Evolutionary conservation across 2,329 filamentous ascomycete genomes (phyloP), one percentile per base, ranked within the genome.

Genomic region (Microsporum ferrugineum): DNA sequence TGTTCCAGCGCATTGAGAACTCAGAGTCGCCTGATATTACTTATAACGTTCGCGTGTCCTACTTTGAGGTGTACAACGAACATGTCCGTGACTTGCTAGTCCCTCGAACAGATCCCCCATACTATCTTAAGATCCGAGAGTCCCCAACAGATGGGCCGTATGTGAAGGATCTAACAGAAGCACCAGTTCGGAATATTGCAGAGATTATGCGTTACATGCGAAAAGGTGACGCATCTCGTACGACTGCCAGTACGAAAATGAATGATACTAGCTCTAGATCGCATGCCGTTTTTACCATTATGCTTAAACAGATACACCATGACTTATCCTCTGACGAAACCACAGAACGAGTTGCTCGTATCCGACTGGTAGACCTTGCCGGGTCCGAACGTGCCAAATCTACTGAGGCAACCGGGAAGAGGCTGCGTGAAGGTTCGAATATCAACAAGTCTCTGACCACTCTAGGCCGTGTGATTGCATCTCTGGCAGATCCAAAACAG

Each of bases 11-110:
- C 60, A 96, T 99, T 71, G 87, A 92, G 66, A 83, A 85, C 49
- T 86, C 88, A 66, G 88, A 95, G 69, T 88, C 88, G 53, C 88
- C 91, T 60, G 95, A 94, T 74, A 90, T 96, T 72, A 95, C 89
- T 67, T 99, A 96, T 80, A 94, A 92, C 69, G 94, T 99, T 65
- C 88, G 94, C 65, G 94, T 97, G 33, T 96, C 91, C 2, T 99
- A 99, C 77, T 97, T 99, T 70, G 94, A 99, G 73, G 94, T 99
- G 64, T 99, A 99, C 82, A 99, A 99, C 75, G 94, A 99, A 77
- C 94, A 97, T 75, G 94, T 99, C 57, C 89, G 94, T 62, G 94
- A 99, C 71, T 79, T 99, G 39, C 83, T 99, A 53, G 88, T 91
- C 0, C 89, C 91, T 8, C 82, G 88, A 33, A 88, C 85, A 61